Base-by-base conservation (phyloP, 441 rosid species). In the Corymbia citriodora region DNA sequence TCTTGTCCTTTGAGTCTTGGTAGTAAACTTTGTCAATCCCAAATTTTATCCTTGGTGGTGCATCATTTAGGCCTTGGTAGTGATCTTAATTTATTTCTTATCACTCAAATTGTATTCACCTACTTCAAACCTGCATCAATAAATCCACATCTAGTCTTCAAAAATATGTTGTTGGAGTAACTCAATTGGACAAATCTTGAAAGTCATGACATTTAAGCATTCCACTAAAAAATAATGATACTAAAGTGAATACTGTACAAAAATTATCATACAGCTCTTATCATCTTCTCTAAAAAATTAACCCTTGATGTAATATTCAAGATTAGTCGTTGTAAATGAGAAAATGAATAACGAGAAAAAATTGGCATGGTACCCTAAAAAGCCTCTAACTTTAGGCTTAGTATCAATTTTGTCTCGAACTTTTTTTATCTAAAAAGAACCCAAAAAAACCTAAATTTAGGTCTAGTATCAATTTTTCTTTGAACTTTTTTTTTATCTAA, bases 171-270 rank as follows among this genome's bases (percentile, higher is more conserved):
- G 79, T 12, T 36, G 11, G 23, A 36, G 21, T 33, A 70, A 70
- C 23, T 9, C 21, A 31, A 31, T 9, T 33, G 45, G 7, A 74
- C 1, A 12, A 40, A 40, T 19, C 40, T 74, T 74, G 29, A 74
- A 36, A 74, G 83, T 21, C 83, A 40, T 21, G 29, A 7, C 29
- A 36, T 19, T 21, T 40, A 36, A 40, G 29, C 40, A 36, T 40
- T 10, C 9, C 1, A 12, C 23, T 19, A 15, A 19, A 21, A 40
- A 11, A 36, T 40, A 36, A 74, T 40, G 29, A 21, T 9, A 74
- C 12, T 33, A 40, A 36, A 74, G 6, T 19, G 17, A 23, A 3
- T 12, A 12, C 0, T 0, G 1, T 0, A 45, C 0, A 0, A 45
- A 79, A 79, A 1, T 79, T 23, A 12, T 8, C 1, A 1, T 3